Evolutionary conservation across 139 green algal species (phyloP).

Genomic region (Closterium sp.): DNA sequence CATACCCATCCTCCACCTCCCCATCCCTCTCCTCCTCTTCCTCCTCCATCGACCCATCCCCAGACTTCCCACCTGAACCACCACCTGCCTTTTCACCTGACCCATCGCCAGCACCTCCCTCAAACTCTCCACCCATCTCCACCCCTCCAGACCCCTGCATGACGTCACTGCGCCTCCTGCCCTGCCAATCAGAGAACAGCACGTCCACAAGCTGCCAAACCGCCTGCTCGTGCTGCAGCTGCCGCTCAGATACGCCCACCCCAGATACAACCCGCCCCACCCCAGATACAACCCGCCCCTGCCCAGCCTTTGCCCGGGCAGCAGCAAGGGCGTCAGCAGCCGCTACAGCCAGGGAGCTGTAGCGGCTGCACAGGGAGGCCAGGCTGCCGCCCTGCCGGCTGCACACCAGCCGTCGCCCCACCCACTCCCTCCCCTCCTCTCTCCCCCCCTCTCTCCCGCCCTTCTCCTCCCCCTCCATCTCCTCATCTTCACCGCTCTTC

Average conservation of each 20-base stretch:
- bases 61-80: neutral
- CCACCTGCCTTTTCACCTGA: neutral
- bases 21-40: neutral
- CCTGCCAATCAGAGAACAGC: conserved; percentile 49
- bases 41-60: neutral
- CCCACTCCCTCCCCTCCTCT: neutral
- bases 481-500: neutral
- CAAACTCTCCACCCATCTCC: neutral
- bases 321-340: neutral
- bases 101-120: neutral
- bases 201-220: conserved; percentile 72
- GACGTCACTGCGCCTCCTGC: neutral
- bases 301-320: neutral
- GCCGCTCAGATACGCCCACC: neutral
- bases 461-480: neutral
- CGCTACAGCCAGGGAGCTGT: neutral
- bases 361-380: neutral
- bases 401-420: neutral
- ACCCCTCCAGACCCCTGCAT: neutral
- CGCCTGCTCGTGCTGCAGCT: conserved; percentile 55
- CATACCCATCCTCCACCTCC: neutral
- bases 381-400: neutral
- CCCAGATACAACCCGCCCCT: neutral
- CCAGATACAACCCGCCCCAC: neutral
- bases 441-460: neutral